Evolutionary conservation across 179 eudicot species (phyloP).

Genomic region (Silene noctiflora): DNA sequence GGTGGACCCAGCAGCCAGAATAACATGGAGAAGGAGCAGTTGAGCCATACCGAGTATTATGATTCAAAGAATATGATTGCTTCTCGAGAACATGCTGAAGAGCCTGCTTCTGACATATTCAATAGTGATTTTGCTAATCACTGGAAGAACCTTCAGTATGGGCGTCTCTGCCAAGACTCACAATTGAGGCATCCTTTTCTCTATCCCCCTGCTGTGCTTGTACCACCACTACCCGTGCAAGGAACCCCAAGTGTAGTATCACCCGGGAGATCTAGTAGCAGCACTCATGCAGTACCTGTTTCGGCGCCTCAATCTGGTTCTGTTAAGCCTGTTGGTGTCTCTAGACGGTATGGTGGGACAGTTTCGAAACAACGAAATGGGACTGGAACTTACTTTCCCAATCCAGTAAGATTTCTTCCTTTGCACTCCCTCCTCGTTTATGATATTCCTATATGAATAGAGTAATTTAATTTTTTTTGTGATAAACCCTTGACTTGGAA

Average conservation of each 20-base stretch:
- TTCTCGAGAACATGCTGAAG: slow-evolving; percentile 30
- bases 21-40: slow-evolving; percentile 21
- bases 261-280: slow-evolving; percentile 26
- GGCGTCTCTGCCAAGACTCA: slow-evolving; percentile 44
- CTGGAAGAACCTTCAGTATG: slow-evolving; percentile 54
- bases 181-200: slow-evolving; percentile 30
- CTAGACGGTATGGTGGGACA: slow-evolving; percentile 35
- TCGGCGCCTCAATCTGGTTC: slow-evolving; percentile 36
- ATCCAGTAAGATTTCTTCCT: slow-evolving; percentile 38
- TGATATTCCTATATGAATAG: not conserved
- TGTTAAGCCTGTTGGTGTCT: slow-evolving; percentile 27
- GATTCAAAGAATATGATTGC: slow-evolving; percentile 18
- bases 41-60: slow-evolving; percentile 15
- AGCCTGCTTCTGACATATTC: slow-evolving; percentile 40
- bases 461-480: too few species aligned
- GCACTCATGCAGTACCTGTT: slow-evolving; percentile 32
- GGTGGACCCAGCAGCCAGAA: slow-evolving; percentile 18
- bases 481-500: too few species aligned
- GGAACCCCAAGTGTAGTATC: slow-evolving; percentile 32
- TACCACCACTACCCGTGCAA: slow-evolving; percentile 39
- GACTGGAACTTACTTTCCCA: slow-evolving; percentile 60
- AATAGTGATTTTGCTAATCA: slow-evolving; percentile 52
- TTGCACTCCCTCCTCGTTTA: not conserved
- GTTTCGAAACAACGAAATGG: slow-evolving; percentile 45
- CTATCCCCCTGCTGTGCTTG: slow-evolving; percentile 31